A percentile compares a stretch with the other conserved stretches of the same genome.
These are phyloP conservation scores for Coprinopsis sp. DNA, from an alignment of 768 basidiomycete species.

Conservation along the genomic window DNA sequence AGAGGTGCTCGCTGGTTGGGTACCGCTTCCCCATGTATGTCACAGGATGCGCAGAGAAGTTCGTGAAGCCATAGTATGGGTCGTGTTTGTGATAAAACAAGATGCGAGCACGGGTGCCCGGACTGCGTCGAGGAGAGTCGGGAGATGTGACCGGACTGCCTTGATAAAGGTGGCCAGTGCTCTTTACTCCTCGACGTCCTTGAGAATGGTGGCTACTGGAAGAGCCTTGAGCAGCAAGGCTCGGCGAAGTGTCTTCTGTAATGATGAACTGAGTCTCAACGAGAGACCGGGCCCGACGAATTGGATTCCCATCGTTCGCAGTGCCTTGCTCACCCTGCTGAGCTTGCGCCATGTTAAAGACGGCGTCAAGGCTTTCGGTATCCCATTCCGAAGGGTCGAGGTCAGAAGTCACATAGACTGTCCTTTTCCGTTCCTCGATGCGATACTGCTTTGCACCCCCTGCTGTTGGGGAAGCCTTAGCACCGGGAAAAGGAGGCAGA, in stretches of 20 bases:
- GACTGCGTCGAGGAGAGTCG: slow-evolving; percentile 15
- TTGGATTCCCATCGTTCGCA: slow-evolving; percentile 24
- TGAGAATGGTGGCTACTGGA: slow-evolving; percentile 4
- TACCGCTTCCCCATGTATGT: slow-evolving; percentile 58
- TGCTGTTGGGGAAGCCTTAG: slow-evolving; percentile 25
- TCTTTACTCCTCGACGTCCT: slow-evolving; percentile 17
- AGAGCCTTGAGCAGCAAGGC: neutral
- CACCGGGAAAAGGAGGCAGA: slow-evolving; percentile 18
- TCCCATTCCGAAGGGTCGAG: slow-evolving; percentile 41
- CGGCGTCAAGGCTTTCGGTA: slow-evolving; percentile 31
- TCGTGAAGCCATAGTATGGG: slow-evolving; percentile 69
- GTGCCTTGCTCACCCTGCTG: slow-evolving; percentile 16
- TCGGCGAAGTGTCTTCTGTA: slow-evolving; percentile 15
- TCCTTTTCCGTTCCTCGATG: slow-evolving; percentile 44
- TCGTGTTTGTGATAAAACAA: slow-evolving; percentile 62
- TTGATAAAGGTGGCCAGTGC: slow-evolving; percentile 11
- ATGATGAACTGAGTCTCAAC: slow-evolving; percentile 24
- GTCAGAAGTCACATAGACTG: slow-evolving; percentile 42
- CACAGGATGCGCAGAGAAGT: slow-evolving; percentile 66
- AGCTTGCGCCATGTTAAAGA: slow-evolving; percentile 33
- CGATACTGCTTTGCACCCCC: slow-evolving; percentile 38
- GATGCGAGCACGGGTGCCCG: slow-evolving; percentile 31
- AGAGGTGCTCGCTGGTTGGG: slow-evolving; percentile 74
- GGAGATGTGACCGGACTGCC: slow-evolving; percentile 8
- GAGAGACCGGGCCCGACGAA: slow-evolving; percentile 28